Evolutionary conservation across 2,329 filamentous ascomycete genomes (phyloP).

Genomic region (Ophiostoma perfectum): DNA sequence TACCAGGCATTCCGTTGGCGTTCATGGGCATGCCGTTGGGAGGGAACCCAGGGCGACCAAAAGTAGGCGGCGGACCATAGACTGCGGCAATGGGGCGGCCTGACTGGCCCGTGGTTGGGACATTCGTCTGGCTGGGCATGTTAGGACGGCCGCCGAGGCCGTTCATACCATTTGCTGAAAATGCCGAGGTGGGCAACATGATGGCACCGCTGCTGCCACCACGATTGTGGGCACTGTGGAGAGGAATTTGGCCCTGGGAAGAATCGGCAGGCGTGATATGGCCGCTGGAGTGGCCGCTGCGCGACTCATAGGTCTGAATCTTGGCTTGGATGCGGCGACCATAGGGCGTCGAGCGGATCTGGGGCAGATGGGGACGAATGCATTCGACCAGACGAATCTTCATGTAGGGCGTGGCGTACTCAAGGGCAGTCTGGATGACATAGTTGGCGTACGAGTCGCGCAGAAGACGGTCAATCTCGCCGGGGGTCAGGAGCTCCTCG

Average conservation of each 20-base stretch:
- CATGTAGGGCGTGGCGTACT: conserved; percentile 69
- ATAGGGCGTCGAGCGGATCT: conserved; percentile 86
- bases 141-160: conserved; percentile 32
- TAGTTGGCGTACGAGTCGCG: conserved; percentile 96
- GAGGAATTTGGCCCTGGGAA: conserved; percentile 49
- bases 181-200: conserved; percentile 30
- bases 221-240: conserved; percentile 42
- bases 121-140: background rate
- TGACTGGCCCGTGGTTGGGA: background rate
- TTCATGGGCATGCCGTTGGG: conserved; percentile 16
- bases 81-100: conserved; percentile 21
- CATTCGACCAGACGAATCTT: conserved; percentile 73
- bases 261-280: conserved; percentile 50
- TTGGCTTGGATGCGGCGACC: conserved; percentile 91
- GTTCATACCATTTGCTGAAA: conserved; percentile 34
- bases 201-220: conserved; percentile 31
- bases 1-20: conserved; percentile 19
- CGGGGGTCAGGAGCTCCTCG: conserved; percentile 67
- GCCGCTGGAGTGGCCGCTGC: conserved; percentile 40
- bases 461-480: conserved; percentile 80
- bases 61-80: conserved; percentile 25
- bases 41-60: conserved; percentile 21
- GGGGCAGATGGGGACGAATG: conserved; percentile 77
- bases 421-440: conserved; percentile 92
- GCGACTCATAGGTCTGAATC: conserved; percentile 57